Percentiles rank a stretch among this genome's conserved stretches.
Evolutionary conservation across 306 rosid species (phyloP).

Genomic region (Cicer arietinum): DNA sequence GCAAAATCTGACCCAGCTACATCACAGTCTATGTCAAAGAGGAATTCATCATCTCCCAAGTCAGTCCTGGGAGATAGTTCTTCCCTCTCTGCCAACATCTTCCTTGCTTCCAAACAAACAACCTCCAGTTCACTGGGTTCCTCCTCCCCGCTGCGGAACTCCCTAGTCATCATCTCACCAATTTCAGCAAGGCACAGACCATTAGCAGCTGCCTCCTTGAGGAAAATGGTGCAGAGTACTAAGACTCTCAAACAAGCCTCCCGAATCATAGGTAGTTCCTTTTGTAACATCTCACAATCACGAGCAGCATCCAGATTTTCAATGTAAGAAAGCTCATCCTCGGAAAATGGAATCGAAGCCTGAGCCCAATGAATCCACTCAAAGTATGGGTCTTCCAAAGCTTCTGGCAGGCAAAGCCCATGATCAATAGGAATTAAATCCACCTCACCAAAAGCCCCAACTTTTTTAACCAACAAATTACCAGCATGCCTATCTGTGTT

Average conservation of each 20-base stretch:
- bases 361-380: conserved; percentile 99
- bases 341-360: conserved; percentile 94
- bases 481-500: conserved; percentile 99
- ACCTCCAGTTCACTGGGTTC: conserved; percentile 97
- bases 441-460: conserved; percentile 87
- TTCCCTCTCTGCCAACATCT: conserved; percentile 72
- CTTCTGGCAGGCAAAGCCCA: conserved; percentile 95
- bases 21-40: conserved; percentile 76
- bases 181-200: conserved; percentile 96
- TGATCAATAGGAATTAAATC: conserved; percentile 97
- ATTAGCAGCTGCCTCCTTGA: conserved; percentile 75
- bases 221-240: conserved; percentile 87
- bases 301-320: conserved; percentile 59
- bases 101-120: conserved; percentile 84
- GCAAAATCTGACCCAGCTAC: conserved; percentile 52
- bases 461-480: conserved; percentile 86
- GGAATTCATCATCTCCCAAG: conserved; percentile 60
- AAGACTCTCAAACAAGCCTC: conserved; percentile 92
- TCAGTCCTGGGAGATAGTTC: conserved; percentile 65
- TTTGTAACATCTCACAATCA: conserved; percentile 82
- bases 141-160: conserved; percentile 84
- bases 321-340: conserved; percentile 87
- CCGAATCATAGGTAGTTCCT: conserved; percentile 93
- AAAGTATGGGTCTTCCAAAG: conserved; percentile 94
- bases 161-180: conserved; percentile 98